Conservation (phyloP, 306 rosid species). For the Vachellia collinsii region DNA sequence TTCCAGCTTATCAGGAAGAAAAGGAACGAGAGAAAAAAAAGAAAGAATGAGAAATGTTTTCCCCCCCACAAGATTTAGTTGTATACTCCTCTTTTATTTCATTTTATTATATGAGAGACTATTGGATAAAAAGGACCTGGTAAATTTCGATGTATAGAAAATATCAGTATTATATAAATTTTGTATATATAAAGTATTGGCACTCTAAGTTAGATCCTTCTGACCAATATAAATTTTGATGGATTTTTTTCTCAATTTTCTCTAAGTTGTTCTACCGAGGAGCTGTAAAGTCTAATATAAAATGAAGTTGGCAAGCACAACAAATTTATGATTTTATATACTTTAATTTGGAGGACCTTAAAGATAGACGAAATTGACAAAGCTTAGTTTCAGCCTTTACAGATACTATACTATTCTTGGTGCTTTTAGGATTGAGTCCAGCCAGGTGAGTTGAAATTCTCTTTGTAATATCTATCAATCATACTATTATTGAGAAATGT, state of each 20-base stretch:
- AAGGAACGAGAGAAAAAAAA: neutral
- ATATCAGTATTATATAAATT: no score
- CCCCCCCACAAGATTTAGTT: neutral
- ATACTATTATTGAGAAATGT: no score
- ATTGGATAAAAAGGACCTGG: no score
- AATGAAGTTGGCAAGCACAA: neutral
- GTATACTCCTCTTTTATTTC: neutral
- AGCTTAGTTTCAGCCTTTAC: neutral
- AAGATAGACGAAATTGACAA: neutral
- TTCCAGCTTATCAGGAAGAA: neutral
- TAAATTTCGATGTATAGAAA: no score
- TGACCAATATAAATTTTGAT: no score
- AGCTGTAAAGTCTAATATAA: neutral
- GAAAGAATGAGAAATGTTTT: neutral
- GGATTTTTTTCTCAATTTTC: no score
- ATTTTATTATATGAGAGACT: neutral
- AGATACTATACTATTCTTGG: neutral
- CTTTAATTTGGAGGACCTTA: neutral
- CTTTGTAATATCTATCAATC: no score
- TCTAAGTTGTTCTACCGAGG: neutral
- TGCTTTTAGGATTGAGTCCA: conserved; percentile 6
- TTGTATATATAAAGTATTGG: no score
- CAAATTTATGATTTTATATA: neutral
- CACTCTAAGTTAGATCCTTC: no score
- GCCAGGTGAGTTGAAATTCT: neutral